phyloP scores from a whole-genome alignment of 441 rosid species.

The Mallotus japonicus region DNA sequence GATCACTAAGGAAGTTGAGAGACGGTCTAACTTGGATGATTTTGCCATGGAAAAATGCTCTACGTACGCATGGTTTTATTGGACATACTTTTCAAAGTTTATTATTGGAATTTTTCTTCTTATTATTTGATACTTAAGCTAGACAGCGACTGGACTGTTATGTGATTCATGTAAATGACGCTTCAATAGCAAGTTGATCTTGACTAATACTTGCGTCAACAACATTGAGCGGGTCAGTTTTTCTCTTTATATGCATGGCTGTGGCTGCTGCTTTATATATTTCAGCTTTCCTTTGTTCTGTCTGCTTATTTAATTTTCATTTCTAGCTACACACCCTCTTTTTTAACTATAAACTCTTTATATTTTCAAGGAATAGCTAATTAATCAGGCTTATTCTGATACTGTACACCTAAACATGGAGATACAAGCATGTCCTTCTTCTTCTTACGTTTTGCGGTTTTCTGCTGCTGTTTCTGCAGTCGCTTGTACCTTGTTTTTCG shows the following conservation, averaged over 20 bases:
- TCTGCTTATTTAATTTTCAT: too few relatives aligned
- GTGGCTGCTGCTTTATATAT: neutral
- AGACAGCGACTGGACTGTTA: neutral
- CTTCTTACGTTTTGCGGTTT: conserved; percentile 9
- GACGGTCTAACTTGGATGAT: neutral
- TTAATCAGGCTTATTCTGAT: neutral
- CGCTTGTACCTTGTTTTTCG: conserved; percentile 22
- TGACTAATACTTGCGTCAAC: neutral
- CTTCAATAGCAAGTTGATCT: neutral
- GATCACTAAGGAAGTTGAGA: neutral
- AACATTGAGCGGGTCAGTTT: neutral
- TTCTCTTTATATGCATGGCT: neutral
- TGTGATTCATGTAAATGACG: neutral
- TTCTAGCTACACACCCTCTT: too few relatives aligned
- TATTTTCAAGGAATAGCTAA: too few relatives aligned
- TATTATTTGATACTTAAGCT: neutral
- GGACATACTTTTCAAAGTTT: neutral
- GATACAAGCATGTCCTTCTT: conserved; percentile 13
- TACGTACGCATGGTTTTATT: neutral
- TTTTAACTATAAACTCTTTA: too few relatives aligned
- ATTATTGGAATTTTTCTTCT: neutral
- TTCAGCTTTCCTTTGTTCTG: too few relatives aligned
- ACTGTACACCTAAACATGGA: neutral
- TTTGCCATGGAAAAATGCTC: too few relatives aligned
- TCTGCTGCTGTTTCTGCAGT: conserved; percentile 25